A percentile compares a stretch with the other conserved stretches of the same genome.
Conservation (phyloP, 2,329 filamentous ascomycete species). For the Magnaporthales sp. region DNA sequence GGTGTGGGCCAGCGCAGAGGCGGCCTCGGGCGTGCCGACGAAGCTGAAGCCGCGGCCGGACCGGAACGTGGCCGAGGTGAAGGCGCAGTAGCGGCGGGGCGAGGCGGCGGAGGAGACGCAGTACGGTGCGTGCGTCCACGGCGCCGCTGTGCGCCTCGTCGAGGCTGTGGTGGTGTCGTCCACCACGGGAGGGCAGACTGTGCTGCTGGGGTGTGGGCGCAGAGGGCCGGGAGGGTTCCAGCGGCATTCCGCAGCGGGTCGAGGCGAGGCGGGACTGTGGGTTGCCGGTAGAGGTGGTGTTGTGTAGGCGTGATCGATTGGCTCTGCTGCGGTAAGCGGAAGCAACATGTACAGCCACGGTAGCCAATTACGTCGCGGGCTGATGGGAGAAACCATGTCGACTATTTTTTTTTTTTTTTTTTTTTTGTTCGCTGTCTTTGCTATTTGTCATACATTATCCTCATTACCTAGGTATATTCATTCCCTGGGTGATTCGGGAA, state of each 20-base stretch:
- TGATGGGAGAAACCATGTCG: not conserved
- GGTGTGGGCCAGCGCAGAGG: slow-evolving; percentile 13
- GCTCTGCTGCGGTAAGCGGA: not conserved
- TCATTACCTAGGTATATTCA: not conserved
- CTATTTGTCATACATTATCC: not conserved
- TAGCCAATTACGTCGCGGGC: not conserved
- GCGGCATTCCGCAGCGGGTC: not conserved
- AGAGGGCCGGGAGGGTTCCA: slow-evolving; percentile 5
- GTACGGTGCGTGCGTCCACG: not conserved
- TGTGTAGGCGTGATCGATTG: not conserved
- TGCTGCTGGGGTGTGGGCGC: not conserved
- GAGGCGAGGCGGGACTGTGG: not conserved
- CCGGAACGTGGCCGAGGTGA: slow-evolving; percentile 13
- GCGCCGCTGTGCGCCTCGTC: not conserved
- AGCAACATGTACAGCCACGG: not conserved
- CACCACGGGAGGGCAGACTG: not conserved
- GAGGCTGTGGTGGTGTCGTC: not conserved
- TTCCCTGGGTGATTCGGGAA: not conserved
- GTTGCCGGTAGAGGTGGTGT: not conserved
- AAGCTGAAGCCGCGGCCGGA: slow-evolving; percentile 12
- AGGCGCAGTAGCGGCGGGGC: slow-evolving; percentile 13
- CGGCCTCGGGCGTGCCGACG: slow-evolving; percentile 13
- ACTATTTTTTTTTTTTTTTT: not conserved
- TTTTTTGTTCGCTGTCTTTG: not conserved
- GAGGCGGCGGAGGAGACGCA: not conserved